These are phyloP conservation scores for Microcyclosporella mali DNA, from an alignment of 2,329 filamentous ascomycete genomes.

Conservation along the genomic window DNA sequence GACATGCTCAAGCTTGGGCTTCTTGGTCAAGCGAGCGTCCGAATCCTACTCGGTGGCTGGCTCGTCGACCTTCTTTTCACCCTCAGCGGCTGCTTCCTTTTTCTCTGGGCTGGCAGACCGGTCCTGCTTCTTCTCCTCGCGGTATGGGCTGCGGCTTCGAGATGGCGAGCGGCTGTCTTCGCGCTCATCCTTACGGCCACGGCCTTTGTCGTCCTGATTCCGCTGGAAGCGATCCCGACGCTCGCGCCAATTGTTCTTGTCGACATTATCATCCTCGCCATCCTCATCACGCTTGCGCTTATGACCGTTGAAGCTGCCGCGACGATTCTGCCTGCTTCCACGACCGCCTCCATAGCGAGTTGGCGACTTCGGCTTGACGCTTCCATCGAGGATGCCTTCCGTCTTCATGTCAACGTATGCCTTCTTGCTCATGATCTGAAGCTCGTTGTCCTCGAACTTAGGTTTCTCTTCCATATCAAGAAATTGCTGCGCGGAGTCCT, in stretches of 20 bases:
- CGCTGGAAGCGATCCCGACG: constrained; percentile 19
- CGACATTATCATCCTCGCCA: constrained; percentile 19
- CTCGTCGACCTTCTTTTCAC: not conserved
- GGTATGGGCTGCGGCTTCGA: constrained; percentile 13
- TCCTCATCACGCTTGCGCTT: constrained; percentile 20
- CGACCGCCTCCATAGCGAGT: constrained; percentile 25
- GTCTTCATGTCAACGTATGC: constrained; percentile 61
- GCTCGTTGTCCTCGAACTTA: constrained; percentile 71
- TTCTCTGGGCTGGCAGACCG: constrained; percentile 2
- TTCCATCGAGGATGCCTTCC: constrained; percentile 39
- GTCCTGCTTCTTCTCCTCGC: constrained; percentile 9
- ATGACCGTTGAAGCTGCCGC: constrained; percentile 22
- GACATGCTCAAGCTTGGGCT: no score
- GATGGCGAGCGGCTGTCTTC: constrained; percentile 9
- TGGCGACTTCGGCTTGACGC: constrained; percentile 30
- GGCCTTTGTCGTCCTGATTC: constrained; percentile 1
- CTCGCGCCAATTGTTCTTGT: constrained; percentile 21
- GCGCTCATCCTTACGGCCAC: no score
- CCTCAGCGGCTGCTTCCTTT: constrained; percentile 1
- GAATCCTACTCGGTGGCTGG: not conserved
- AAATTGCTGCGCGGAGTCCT: constrained; percentile 75
- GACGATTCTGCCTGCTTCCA: constrained; percentile 29
- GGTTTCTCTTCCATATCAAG: constrained; percentile 73
- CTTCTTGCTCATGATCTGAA: constrained; percentile 81
- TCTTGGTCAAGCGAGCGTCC: not conserved